These are phyloP conservation scores for Pulveroboletus sp. DNA, from an alignment of 768 basidiomycete genomes.

Conservation along the genomic window DNA sequence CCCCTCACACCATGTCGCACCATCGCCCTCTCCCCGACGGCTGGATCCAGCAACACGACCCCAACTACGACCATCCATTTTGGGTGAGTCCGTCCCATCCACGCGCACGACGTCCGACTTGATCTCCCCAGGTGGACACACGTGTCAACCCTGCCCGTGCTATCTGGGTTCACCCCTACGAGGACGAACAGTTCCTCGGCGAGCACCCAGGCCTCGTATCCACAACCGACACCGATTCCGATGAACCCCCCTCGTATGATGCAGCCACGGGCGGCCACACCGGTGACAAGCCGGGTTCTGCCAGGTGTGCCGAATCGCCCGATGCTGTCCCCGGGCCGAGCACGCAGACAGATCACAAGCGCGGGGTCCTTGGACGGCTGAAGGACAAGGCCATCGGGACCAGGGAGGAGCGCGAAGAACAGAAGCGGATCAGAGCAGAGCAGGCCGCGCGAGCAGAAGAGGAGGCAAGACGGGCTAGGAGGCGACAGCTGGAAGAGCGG, in stretches of 20 bases:
- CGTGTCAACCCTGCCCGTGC: constrained; percentile 57
- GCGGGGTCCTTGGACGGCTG: constrained; percentile 57
- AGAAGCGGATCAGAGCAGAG: constrained; percentile 32
- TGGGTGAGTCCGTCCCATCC: constrained; percentile 37
- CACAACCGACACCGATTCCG: constrained; percentile 21
- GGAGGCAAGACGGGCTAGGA: constrained; percentile 13
- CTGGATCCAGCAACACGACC: constrained; percentile 53
- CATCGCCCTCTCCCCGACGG: constrained; percentile 50
- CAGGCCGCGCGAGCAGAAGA: constrained; percentile 26
- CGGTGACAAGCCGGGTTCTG: background rate
- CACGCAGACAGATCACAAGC: constrained; percentile 32
- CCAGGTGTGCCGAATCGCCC: background rate
- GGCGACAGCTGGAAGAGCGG: constrained; percentile 25
- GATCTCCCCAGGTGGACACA: constrained; percentile 56
- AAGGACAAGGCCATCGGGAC: constrained; percentile 65
- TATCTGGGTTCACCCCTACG: constrained; percentile 72
- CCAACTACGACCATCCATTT: constrained; percentile 41
- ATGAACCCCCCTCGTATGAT: constrained; percentile 29
- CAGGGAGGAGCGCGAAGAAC: constrained; percentile 59
- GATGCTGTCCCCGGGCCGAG: background rate
- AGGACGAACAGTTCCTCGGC: constrained; percentile 61
- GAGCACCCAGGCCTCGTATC: constrained; percentile 50
- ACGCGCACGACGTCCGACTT: background rate
- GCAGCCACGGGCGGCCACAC: constrained; percentile 28
- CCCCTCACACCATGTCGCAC: constrained; percentile 16